Evolutionary conservation across 345 rosid genomes (phyloP), one percentile per base, ranked within the genome.

Genomic region (Psidium friedrichsthalianum): DNA sequence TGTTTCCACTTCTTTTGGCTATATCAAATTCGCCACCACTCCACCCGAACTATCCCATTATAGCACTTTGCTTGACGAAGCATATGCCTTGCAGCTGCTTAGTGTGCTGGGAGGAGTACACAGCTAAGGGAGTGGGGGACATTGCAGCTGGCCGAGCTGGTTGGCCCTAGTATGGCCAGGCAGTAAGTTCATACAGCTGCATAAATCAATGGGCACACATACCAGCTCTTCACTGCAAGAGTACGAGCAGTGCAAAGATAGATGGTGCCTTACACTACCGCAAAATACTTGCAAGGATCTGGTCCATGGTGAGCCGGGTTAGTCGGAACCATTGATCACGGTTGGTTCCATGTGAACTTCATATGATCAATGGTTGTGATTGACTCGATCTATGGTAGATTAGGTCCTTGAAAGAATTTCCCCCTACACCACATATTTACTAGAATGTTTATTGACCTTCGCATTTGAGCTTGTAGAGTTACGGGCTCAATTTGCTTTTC

Each of bases 91-190:
- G 42, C 44, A 52, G 29, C 36, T 82, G 42, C 56, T 51, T n/a
- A 25, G 57, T 51, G 56, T 82, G 42, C 44, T 20, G 20, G 13
- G 84, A 82, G 15, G 61, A 82, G 15, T 82, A 54, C 80, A 36
- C 47, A 54, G 47, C 83, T 18, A 82, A 82, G 83, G 42, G 49
- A 54, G 84, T 18, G 27, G 56, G 25, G 27, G 58, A 85, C 36
- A 51, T 85, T 90, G 97, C 95, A 87, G 93, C 97, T 94, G 97
- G 98, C 98, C 98, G 96, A 95, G 98, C 94, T 95, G 95, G 88
- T 59, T 93, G 98, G 99, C 92, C 92, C 7, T 88, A 95, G 95
- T 88, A 78, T 74, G 81, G 91, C 94, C 96, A 92, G 84, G 87
- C 94, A 91, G 96, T 94, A 94, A 94, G 92, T 94, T 93, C 86